Percentiles rank a stretch among this genome's conserved stretches.
These are phyloP conservation scores for Sedum album DNA, from an alignment of 164 flowering plant species.

Conservation along the genomic window DNA sequence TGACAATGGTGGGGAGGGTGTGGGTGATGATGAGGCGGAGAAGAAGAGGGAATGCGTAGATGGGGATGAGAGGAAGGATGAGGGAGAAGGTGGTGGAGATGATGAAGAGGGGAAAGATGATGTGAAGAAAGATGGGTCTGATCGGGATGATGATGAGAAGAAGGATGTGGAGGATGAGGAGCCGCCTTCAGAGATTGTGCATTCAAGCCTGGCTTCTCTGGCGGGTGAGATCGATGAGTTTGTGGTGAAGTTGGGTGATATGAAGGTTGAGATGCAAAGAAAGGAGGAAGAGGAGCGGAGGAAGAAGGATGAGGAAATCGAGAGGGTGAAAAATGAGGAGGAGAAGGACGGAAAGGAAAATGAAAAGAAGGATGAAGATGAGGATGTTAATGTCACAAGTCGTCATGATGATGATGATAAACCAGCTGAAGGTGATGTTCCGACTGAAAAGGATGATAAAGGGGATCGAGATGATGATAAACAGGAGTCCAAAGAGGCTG, in stretches of 20 bases:
- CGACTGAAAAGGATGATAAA: not conserved
- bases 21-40: not conserved
- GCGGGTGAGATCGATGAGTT: not conserved
- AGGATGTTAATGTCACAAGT: not conserved
- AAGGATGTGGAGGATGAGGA: not conserved
- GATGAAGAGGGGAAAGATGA: not conserved
- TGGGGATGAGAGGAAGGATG: not conserved
- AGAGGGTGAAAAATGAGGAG: not conserved
- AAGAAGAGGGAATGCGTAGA: not conserved
- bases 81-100: not conserved
- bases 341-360: not conserved
- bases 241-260: not conserved
- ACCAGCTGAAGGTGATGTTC: not conserved
- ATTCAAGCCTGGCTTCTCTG: not conserved
- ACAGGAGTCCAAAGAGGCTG: not conserved
- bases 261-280: not conserved
- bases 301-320: not conserved
- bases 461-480: not conserved
- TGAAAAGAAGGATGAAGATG: not conserved
- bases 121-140: not conserved
- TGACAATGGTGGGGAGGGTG: not conserved
- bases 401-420: not conserved
- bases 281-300: conserved; percentile 5
- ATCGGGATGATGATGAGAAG: not conserved
- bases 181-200: conserved; percentile 3